phyloP scores from a whole-genome alignment of 2,329 filamentous ascomycete species.

The Orbilia ellipsospora region DNA sequence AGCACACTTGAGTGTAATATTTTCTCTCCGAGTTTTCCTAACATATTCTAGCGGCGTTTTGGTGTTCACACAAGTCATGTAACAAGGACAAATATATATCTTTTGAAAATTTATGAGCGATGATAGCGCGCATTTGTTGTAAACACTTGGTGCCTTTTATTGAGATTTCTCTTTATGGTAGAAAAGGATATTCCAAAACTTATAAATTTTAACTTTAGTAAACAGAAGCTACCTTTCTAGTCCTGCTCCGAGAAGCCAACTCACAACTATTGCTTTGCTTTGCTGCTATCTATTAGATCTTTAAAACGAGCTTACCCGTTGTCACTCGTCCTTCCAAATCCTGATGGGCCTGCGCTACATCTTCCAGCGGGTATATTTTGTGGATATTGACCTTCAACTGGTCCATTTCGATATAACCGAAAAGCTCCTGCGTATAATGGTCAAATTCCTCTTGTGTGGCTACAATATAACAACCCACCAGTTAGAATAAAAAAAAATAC shows the following conservation, averaged over 20 bases:
- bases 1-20: neutral
- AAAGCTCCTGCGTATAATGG: conserved; percentile 76
- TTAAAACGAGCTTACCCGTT: conserved; percentile 82
- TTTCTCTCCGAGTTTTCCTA: neutral
- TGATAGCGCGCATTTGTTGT: too few species aligned
- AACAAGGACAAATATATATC: too few species aligned
- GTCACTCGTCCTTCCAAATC: conserved; percentile 84
- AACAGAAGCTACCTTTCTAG: too few species aligned
- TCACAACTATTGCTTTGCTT: too few species aligned
- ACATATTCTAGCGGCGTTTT: neutral
- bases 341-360: conserved; percentile 76
- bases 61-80: neutral
- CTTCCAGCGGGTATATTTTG: conserved; percentile 78
- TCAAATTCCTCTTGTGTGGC: conserved; percentile 76
- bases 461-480: neutral
- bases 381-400: conserved; percentile 80
- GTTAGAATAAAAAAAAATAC: conserved; percentile 4
- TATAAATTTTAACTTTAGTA: too few species aligned
- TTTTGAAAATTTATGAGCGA: too few species aligned
- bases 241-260: too few species aligned
- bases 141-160: too few species aligned
- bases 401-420: conserved; percentile 75
- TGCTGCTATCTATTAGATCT: conserved; percentile 65
- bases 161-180: too few species aligned
- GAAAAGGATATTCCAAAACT: too few species aligned